phyloP scores from a whole-genome alignment of 345 rosid species.

The Angophora floribunda region DNA sequence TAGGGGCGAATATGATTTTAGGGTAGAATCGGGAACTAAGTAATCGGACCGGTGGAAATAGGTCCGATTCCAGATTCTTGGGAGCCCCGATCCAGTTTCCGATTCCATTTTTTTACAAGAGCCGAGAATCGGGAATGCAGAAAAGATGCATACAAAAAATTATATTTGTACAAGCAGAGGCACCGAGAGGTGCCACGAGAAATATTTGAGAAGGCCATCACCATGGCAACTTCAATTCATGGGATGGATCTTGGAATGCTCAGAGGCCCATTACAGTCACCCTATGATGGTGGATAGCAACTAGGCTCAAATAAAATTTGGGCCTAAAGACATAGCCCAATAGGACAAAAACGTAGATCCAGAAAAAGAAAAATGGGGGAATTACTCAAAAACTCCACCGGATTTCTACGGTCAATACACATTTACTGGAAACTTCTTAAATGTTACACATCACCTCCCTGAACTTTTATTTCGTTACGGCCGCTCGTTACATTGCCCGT shows the following conservation, averaged over 20 bases:
- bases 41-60: background rate
- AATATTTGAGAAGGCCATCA: background rate
- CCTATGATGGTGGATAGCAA: background rate
- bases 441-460: background rate
- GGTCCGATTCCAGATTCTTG: background rate
- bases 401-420: background rate
- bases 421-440: background rate
- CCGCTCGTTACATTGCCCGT: background rate
- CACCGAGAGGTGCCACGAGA: background rate
- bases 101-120: background rate
- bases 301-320: background rate
- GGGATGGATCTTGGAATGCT: background rate
- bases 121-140: background rate
- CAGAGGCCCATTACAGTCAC: background rate
- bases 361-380: background rate
- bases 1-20: background rate
- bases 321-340: background rate
- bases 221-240: background rate
- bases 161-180: background rate
- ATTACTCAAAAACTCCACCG: background rate
- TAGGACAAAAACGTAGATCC: background rate
- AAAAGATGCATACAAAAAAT: background rate
- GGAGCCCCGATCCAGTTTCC: background rate
- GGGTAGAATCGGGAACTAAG: background rate
- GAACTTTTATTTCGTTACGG: background rate